Evolutionary conservation across 352 stramenopile species (phyloP), one percentile per base, ranked within the genome.

Genomic region (Pythium sukuiense): DNA sequence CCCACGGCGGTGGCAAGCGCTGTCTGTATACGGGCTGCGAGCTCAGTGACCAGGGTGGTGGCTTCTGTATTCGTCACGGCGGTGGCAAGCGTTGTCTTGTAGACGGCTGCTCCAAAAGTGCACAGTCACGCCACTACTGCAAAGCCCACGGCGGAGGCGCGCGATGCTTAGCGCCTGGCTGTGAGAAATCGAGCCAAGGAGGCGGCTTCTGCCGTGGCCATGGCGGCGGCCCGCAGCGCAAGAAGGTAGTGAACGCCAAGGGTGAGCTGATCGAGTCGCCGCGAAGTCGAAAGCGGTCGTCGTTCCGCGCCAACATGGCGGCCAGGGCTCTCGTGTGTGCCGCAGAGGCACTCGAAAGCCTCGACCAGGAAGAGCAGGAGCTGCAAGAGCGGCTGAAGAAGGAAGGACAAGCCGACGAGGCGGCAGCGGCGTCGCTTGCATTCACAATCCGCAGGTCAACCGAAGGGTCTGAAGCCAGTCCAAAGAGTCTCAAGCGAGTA

Each of bases 11-110:
- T 13, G 78, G 78, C 52, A 85, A 85, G 59, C 80, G 78, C 20
- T 89, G 80, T 63, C 70, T 72, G 29, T 53, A 55, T 14, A 33
- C 65, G 4, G 65, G 65, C 24, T 71, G 65, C 59, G 61, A 55
- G 11, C 52, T 71, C 13, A 71, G 65, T 39, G 65, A 71, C 59
- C 65, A 71, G 32, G 65, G 65, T 3, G 84, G 83, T 7, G 85
- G 85, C 0, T 88, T 91, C 32, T 94, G 85, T 68, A 91, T 91
- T 67, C 89, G 82, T 41, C 85, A 92, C 58, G 85, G 85, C 3
- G 85, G 82, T n/a, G 85, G 83, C 26, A 92, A 94, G 69, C 85
- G 85, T 16, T 94, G 85, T 48, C 43, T 50, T 18, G 39, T 71
- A 13, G 59, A 71, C 3, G 74, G 74, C n/a, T 87, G 79, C 58